These are phyloP conservation scores for Trichosanthes truncata DNA, from an alignment of 306 rosid species.

Conservation along the genomic window DNA sequence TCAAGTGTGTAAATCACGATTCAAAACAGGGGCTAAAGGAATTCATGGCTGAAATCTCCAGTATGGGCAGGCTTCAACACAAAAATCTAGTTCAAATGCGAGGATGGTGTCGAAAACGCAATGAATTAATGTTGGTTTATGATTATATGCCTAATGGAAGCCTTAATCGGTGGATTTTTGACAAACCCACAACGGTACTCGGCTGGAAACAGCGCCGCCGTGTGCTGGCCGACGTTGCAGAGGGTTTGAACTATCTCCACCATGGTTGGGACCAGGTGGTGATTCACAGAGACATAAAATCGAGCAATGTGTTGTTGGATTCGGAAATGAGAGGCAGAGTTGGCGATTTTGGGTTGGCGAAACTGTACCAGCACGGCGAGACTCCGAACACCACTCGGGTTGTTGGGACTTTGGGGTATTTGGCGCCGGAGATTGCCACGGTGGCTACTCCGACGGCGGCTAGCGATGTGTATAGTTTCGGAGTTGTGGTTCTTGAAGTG, in stretches of 20 bases:
- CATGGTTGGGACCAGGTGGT: slow-evolving; percentile 90
- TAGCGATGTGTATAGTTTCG: slow-evolving; percentile 74
- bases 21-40: slow-evolving; percentile 86
- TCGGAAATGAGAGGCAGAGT: slow-evolving; percentile 67
- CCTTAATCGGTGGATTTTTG: slow-evolving; percentile 67
- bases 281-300: slow-evolving; percentile 73
- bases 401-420: slow-evolving; percentile 80
- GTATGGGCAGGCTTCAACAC: slow-evolving; percentile 90
- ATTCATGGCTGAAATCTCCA: slow-evolving; percentile 90
- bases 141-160: slow-evolving; percentile 90
- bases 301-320: slow-evolving; percentile 70
- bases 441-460: slow-evolving; percentile 60
- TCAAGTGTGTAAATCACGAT: slow-evolving; percentile 81
- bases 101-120: slow-evolving; percentile 86
- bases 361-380: slow-evolving; percentile 82
- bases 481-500: slow-evolving; percentile 85
- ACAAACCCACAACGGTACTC: slow-evolving; percentile 30
- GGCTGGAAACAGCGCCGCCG: slow-evolving; percentile 53
- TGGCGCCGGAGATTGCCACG: slow-evolving; percentile 75
- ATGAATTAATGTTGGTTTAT: slow-evolving; percentile 65
- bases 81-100: slow-evolving; percentile 78
- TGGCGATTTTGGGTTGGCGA: slow-evolving; percentile 87
- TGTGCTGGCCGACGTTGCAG: slow-evolving; percentile 72
- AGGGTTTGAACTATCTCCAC: slow-evolving; percentile 76
- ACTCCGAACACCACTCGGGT: slow-evolving; percentile 71